Percentiles rank a stretch among this genome's conserved stretches.
These are phyloP conservation scores for Staphylotrichum longicolle DNA, from an alignment of 495 filamentous ascomycete genomes.

Conservation along the genomic window DNA sequence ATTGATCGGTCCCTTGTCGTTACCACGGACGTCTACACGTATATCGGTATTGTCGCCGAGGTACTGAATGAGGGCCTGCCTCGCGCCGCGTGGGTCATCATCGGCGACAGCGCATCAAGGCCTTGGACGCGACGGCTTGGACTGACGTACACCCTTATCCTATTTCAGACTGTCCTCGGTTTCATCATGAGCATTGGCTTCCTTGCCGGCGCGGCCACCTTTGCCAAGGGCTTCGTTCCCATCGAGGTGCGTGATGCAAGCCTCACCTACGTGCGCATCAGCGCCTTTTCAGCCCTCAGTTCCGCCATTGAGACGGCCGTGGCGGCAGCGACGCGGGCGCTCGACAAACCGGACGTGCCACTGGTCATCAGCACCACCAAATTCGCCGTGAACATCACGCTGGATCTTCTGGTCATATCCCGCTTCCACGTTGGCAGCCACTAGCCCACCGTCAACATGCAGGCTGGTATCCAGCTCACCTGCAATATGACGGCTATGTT, in stretches of 20 bases:
- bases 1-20: background rate
- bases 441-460: no score
- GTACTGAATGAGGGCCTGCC: conserved; percentile 75
- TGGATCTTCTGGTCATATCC: no score
- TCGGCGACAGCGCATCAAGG: conserved; percentile 62
- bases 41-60: no score
- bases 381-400: no score
- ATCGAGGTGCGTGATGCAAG: conserved; percentile 52
- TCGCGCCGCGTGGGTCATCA: conserved; percentile 64
- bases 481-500: no score
- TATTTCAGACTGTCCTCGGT: conserved; percentile 57
- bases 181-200: conserved; percentile 63
- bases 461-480: no score
- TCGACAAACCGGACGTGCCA: no score
- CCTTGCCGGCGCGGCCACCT: conserved; percentile 49
- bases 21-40: no score
- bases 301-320: conserved; percentile 65
- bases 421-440: no score
- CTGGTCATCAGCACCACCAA: no score
- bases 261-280: conserved; percentile 65
- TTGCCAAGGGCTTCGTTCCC: conserved; percentile 65
- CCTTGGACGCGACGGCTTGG: conserved; percentile 51
- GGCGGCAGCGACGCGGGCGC: conserved; percentile 57
- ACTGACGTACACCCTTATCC: conserved; percentile 63
- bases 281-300: conserved; percentile 58